Evolutionary conservation across 2,329 filamentous ascomycete species (phyloP).

Genomic region (Diaporthe caulivora): DNA sequence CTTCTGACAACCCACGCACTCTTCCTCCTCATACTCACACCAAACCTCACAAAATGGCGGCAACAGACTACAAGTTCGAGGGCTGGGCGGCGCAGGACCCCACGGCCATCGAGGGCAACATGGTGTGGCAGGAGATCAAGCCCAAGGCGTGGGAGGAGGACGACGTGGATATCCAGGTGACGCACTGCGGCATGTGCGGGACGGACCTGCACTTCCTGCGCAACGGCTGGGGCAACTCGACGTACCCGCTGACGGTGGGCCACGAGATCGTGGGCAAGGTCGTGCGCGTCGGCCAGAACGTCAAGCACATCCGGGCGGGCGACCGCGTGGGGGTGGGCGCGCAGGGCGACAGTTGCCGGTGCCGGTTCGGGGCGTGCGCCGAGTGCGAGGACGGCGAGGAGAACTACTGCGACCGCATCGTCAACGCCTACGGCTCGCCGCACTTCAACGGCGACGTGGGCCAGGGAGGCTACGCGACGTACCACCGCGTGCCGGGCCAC

Average conservation of each 20-base stretch:
- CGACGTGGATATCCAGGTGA: constrained; percentile 74
- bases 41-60: background rate
- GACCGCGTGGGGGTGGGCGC: constrained; percentile 75
- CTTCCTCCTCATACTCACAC: background rate
- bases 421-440: constrained; percentile 63
- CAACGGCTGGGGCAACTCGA: constrained; percentile 60
- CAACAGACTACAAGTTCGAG: constrained; percentile 60
- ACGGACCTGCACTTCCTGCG: constrained; percentile 70
- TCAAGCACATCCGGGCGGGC: constrained; percentile 65
- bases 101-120: constrained; percentile 60
- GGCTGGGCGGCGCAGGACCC: constrained; percentile 62
- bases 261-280: constrained; percentile 75
- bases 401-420: constrained; percentile 55
- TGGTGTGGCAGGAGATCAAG: constrained; percentile 68
- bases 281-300: constrained; percentile 64
- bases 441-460: constrained; percentile 66
- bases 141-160: constrained; percentile 76
- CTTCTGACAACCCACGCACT: no score
- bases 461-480: constrained; percentile 65
- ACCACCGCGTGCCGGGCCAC: constrained; percentile 48
- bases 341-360: constrained; percentile 67
- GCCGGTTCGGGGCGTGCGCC: constrained; percentile 50
- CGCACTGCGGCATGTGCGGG: constrained; percentile 76
- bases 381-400: constrained; percentile 56
- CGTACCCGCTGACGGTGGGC: constrained; percentile 65